phyloP scores from a whole-genome alignment of 1,284 basidiomycete genomes.

The Somion occarium region DNA sequence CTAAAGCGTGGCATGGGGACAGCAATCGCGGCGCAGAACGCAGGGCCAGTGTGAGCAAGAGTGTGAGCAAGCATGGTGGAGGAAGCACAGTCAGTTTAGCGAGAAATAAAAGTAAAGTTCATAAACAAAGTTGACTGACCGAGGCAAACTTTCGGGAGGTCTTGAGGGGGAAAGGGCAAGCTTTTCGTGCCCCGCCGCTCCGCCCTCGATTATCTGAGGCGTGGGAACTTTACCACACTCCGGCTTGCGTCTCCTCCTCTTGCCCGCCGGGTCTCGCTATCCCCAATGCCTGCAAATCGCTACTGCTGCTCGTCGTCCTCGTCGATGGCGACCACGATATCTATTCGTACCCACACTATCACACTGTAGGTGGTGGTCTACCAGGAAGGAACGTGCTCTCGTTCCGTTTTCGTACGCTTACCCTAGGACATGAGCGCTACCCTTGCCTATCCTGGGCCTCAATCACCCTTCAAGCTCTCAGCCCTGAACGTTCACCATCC shows the following conservation, averaged over 20 bases:
- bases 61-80: too few relatives aligned
- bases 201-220: slow-evolving; percentile 3
- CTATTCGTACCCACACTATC: background rate
- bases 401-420: background rate
- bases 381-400: background rate
- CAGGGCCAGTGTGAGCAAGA: background rate
- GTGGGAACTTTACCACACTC: slow-evolving; percentile 10
- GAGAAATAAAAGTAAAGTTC: slow-evolving; percentile 10
- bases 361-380: slow-evolving; percentile 1
- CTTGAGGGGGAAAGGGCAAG: slow-evolving; percentile 9
- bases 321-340: background rate
- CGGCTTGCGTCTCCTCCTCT: slow-evolving; percentile 5
- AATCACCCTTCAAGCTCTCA: slow-evolving; percentile 4
- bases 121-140: slow-evolving; percentile 12
- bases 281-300: background rate
- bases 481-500: slow-evolving; percentile 1
- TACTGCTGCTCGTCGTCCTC: background rate
- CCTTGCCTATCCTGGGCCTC: slow-evolving; percentile 8
- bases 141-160: slow-evolving; percentile 11
- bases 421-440: slow-evolving; percentile 7
- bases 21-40: background rate
- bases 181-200: slow-evolving; percentile 9
- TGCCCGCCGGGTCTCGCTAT: background rate
- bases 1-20: slow-evolving; percentile 2
- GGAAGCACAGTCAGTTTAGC: background rate